A percentile compares a stretch with the other conserved stretches of the same genome.
Evolutionary conservation across 208 protist genomes (phyloP).

Genomic region (Wallacemonas sp.): DNA sequence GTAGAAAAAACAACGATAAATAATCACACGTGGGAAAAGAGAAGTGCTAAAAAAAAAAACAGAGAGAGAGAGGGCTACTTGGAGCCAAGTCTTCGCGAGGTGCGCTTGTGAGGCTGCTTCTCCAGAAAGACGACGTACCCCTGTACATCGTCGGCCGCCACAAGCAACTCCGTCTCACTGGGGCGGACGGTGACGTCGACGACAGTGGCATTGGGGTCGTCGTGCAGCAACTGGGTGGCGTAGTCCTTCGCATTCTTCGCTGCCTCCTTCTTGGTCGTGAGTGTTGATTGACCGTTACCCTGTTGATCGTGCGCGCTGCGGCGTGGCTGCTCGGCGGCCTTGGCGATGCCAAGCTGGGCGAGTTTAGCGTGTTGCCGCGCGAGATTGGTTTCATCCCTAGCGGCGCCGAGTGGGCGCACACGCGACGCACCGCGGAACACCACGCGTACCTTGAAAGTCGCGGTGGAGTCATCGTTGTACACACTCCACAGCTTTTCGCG

Average conservation of each 20-base stretch:
- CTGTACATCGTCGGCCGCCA: background rate
- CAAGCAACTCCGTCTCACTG: conserved; percentile 23
- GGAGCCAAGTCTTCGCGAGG: background rate
- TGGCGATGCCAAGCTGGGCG: background rate
- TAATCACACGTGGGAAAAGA: too few species aligned
- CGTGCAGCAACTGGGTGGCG: background rate
- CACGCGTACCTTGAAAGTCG: conserved; percentile 19
- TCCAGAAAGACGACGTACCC: background rate
- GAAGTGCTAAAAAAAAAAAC: too few species aligned
- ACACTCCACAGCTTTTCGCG: conserved; percentile 18
- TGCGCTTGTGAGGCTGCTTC: background rate
- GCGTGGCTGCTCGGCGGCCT: background rate
- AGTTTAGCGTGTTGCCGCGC: background rate
- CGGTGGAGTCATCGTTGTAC: conserved; percentile 29
- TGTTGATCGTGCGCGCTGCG: too few species aligned
- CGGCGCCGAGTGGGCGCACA: conserved; percentile 12
- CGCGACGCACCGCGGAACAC: conserved; percentile 16
- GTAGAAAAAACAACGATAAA: too few species aligned
- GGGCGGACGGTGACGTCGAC: conserved; percentile 25
- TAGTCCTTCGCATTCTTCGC: background rate
- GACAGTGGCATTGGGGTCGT: conserved; percentile 9
- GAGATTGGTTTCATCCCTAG: background rate
- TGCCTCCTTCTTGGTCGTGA: too few species aligned
- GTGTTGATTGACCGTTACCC: too few species aligned
- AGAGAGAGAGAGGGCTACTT: background rate